phyloP scores from a whole-genome alignment of 306 rosid species.

The Dicorynia guianensis region DNA sequence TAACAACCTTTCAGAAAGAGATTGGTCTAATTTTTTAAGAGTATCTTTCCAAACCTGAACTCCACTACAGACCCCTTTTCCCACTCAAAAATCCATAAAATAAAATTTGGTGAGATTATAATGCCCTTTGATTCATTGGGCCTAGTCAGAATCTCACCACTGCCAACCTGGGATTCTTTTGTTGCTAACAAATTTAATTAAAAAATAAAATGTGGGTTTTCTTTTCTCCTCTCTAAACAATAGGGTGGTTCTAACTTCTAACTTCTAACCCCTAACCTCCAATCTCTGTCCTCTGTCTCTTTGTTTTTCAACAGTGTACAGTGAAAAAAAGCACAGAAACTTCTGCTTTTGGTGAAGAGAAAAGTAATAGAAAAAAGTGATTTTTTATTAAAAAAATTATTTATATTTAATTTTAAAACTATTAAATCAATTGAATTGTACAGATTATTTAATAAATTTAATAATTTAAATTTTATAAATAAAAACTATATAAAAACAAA shows the following conservation, averaged over 20 bases:
- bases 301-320: conserved; percentile 23
- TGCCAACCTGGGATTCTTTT: conserved; percentile 88
- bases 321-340: conserved; percentile 50
- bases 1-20: conserved; percentile 54
- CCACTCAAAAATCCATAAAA: conserved; percentile 41
- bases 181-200: conserved; percentile 44
- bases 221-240: background rate
- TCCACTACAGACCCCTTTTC: conserved; percentile 68
- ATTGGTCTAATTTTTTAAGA: conserved; percentile 40
- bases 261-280: conserved; percentile 40
- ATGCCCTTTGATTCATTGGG: conserved; percentile 78
- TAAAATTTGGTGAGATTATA: conserved; percentile 65
- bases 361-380: no score
- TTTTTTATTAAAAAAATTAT: no score
- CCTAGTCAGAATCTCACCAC: conserved; percentile 91
- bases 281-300: conserved; percentile 20
- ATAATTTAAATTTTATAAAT: no score
- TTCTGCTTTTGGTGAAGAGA: conserved; percentile 52
- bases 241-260: conserved; percentile 62
- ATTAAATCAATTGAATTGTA: no score
- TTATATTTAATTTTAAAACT: no score
- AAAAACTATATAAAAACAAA: no score
- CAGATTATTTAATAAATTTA: no score
- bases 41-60: conserved; percentile 84
- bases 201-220: background rate